Percentiles rank a stretch among this genome's conserved stretches.
Evolutionary conservation across 225 moss, liverwort and hornwort species (phyloP).

Genomic region (Marchantia polymorpha): DNA sequence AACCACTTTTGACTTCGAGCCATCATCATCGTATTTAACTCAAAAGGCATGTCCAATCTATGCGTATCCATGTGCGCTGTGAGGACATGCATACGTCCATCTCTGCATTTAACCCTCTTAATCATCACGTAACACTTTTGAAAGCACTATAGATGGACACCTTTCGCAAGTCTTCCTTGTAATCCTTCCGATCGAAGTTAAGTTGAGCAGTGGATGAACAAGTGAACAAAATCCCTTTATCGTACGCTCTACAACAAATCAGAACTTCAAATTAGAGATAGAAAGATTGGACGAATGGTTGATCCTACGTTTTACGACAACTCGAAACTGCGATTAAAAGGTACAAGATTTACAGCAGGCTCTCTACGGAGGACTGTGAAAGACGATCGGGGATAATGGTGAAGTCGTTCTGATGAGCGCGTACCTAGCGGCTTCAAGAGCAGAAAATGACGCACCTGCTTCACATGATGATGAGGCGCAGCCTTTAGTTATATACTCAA

Average conservation of each 20-base stretch:
- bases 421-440: constrained; percentile 7
- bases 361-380: no score
- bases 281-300: neutral
- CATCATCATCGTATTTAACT: no score
- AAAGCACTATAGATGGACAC: neutral
- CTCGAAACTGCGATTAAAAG: no score
- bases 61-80: no score
- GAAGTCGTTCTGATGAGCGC: no score
- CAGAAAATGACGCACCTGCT: constrained; percentile 10
- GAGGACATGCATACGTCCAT: no score
- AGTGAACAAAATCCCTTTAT: neutral
- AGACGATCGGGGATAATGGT: no score
- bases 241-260: constrained; percentile 10
- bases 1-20: no score
- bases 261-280: neutral
- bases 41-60: no score
- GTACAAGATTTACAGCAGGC: no score
- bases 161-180: neutral
- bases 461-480: neutral
- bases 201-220: neutral
- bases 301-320: neutral
- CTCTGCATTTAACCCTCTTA: no score
- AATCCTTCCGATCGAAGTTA: neutral
- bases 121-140: neutral
- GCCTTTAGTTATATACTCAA: no score